phyloP scores from a whole-genome alignment of 345 rosid genomes.

The Lenwebbia sp. region DNA sequence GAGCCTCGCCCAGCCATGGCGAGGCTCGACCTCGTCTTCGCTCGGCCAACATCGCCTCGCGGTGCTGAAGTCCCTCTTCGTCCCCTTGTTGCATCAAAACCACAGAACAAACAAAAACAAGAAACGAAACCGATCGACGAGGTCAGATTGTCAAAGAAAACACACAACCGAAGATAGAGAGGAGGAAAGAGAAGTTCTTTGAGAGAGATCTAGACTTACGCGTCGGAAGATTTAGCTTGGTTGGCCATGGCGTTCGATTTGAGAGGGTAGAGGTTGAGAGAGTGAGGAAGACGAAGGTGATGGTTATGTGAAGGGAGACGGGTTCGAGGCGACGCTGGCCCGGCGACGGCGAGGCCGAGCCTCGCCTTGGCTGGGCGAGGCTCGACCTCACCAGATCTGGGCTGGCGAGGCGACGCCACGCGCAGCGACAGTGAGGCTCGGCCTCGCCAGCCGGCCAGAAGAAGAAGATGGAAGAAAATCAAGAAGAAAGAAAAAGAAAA shows the following conservation, averaged over 20 bases:
- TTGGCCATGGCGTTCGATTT: conserved; percentile 31
- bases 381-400: too few species aligned
- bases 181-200: neutral
- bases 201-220: conserved; percentile 28
- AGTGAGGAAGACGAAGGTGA: neutral
- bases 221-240: conserved; percentile 76
- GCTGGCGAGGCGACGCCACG: too few species aligned
- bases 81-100: conserved; percentile 38
- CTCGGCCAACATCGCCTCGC: conserved; percentile 17
- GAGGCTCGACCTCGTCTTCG: too few species aligned
- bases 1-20: too few species aligned
- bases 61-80: conserved; percentile 80
- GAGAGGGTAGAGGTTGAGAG: neutral
- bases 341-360: too few species aligned
- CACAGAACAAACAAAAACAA: neutral
- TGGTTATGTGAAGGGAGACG: neutral
- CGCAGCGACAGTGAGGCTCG: too few species aligned
- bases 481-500: too few species aligned
- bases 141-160: neutral
- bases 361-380: too few species aligned
- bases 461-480: too few species aligned
- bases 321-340: neutral
- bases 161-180: neutral
- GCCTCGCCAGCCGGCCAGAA: too few species aligned
- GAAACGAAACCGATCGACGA: neutral